Conservation (phyloP, 306 rosid genomes). For the Corylus americana region DNA sequence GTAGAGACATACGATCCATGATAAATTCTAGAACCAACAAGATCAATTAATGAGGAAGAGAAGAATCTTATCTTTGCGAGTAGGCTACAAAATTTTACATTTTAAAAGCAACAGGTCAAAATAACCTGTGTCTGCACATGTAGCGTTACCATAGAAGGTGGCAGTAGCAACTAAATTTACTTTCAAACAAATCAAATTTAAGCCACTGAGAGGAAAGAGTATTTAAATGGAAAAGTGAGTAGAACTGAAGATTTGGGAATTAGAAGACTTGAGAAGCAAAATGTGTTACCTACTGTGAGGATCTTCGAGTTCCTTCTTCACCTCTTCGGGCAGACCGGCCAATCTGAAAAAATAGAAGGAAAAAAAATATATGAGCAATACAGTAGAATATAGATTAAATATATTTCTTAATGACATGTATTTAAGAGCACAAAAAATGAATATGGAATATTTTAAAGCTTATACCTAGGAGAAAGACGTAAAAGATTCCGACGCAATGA, state of each 20-base stretch:
- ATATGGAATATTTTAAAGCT: conserved; percentile 11
- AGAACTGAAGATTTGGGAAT: conserved; percentile 20
- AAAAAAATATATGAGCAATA: conserved; percentile 20
- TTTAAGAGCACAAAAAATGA: conserved; percentile 7
- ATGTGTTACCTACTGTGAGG: conserved; percentile 70
- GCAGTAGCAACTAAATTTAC: background rate
- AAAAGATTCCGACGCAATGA: conserved; percentile 72
- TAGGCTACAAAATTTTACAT: too few relatives aligned
- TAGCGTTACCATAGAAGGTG: background rate
- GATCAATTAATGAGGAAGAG: background rate
- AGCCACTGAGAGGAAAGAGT: conserved; percentile 13
- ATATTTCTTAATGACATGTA: conserved; percentile 5
- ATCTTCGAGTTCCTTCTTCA: conserved; percentile 78
- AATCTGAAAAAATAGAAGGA: conserved; percentile 42
- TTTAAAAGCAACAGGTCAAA: background rate
- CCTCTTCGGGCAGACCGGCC: conserved; percentile 73
- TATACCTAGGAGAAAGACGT: conserved; percentile 73
- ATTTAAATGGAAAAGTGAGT: background rate
- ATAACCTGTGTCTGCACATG: background rate
- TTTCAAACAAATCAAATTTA: conserved; percentile 8
- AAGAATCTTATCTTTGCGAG: background rate
- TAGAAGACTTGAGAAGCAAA: conserved; percentile 23
- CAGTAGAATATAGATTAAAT: conserved; percentile 16
- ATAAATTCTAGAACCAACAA: background rate
- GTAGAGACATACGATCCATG: too few relatives aligned